These are phyloP conservation scores for Boletus sensibilis DNA, from an alignment of 768 basidiomycete genomes.

Conservation along the genomic window DNA sequence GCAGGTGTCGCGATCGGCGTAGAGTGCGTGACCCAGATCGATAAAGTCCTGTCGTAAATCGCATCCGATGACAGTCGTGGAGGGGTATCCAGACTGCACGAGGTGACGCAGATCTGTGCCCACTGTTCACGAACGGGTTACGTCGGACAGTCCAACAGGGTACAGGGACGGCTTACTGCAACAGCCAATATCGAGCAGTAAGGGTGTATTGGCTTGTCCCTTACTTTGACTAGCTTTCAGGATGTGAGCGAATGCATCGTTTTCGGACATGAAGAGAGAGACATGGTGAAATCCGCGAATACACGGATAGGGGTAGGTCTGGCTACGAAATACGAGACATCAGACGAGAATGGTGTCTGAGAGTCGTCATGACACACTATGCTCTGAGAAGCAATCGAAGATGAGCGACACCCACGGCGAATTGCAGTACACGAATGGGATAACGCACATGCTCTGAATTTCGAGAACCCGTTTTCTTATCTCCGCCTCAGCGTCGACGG, in stretches of 20 bases:
- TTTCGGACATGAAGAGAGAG: background rate
- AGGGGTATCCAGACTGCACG: background rate
- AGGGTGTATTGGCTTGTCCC: background rate
- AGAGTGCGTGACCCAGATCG: background rate
- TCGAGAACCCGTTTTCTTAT: background rate
- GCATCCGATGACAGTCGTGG: background rate
- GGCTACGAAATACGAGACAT: background rate
- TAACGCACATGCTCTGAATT: background rate
- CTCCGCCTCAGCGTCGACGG: background rate
- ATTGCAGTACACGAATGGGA: background rate
- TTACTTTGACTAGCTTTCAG: background rate
- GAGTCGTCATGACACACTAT: background rate
- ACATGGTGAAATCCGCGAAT: slow-evolving; percentile 1
- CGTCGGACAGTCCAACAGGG: background rate
- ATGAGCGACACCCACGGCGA: background rate
- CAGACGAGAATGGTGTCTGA: background rate
- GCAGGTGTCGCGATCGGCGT: background rate
- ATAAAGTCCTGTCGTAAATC: slow-evolving; percentile 2
- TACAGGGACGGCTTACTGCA: background rate
- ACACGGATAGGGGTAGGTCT: slow-evolving; percentile 2
- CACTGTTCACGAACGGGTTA: background rate
- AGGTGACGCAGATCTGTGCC: slow-evolving; percentile 5
- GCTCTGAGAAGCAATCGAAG: background rate
- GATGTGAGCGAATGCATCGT: background rate
- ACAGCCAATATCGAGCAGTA: slow-evolving; percentile 9